phyloP scores from a whole-genome alignment of 768 basidiomycete genomes.

The Lactifluus volemus region DNA sequence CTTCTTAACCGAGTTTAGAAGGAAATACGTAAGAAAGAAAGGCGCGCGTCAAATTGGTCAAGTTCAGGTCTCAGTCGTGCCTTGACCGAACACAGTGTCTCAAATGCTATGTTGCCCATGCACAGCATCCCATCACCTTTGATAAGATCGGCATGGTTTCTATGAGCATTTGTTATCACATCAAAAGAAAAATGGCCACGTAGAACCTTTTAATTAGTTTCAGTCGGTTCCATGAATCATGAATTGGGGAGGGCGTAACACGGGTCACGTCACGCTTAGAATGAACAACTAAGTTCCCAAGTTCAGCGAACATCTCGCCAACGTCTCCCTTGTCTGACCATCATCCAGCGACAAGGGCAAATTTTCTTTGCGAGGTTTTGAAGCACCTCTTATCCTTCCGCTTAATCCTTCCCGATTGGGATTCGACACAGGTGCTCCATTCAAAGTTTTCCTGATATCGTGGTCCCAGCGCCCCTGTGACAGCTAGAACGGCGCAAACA shows the following conservation, averaged over 20 bases:
- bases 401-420: conserved; percentile 9
- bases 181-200: neutral
- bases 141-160: neutral
- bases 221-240: neutral
- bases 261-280: conserved; percentile 22
- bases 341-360: conserved; percentile 10
- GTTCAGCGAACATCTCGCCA: conserved; percentile 20
- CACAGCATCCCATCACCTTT: neutral
- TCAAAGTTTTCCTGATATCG: conserved; percentile 4
- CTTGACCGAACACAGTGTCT: neutral
- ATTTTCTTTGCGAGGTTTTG: conserved; percentile 2
- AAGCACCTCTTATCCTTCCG: neutral
- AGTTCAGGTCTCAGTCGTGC: neutral
- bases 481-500: conserved; percentile 5
- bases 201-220: neutral
- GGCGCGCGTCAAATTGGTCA: neutral
- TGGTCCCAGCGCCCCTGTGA: neutral
- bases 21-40: conserved; percentile 12
- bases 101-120: neutral
- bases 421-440: conserved; percentile 1
- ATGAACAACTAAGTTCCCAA: conserved; percentile 23
- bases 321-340: conserved; percentile 13
- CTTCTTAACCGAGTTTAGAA: conserved; percentile 6
- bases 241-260: conserved; percentile 16
- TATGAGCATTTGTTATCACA: neutral